Percentiles rank a stretch among this genome's conserved stretches.
phyloP scores from a whole-genome alignment of 805 yeast genomes.

The Lipomyces sp. region DNA sequence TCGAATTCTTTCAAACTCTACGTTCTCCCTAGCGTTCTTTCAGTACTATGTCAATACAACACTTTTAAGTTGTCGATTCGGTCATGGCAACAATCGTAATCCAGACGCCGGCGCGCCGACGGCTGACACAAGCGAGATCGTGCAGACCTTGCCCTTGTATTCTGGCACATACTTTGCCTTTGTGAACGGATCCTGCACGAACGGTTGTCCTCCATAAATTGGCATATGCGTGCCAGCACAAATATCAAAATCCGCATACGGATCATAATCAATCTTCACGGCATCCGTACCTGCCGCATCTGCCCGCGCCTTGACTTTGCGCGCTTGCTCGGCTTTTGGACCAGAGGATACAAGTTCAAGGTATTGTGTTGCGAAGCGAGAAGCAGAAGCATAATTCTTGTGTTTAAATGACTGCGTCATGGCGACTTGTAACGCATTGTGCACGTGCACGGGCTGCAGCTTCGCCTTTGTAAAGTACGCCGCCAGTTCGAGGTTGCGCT shows the following conservation, averaged over 20 bases:
- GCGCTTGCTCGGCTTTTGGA: conserved; percentile 74
- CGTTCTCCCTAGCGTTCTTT: too few species aligned
- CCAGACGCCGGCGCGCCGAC: conserved; percentile 95
- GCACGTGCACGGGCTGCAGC: conserved; percentile 79
- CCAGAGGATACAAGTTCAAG: conserved; percentile 72
- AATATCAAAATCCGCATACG: conserved; percentile 85
- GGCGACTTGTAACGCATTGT: conserved; percentile 91
- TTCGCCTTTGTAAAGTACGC: conserved; percentile 91
- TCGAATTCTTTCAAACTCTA: background rate
- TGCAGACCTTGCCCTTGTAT: conserved; percentile 79
- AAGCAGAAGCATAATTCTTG: conserved; percentile 86
- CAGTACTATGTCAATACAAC: too few species aligned
- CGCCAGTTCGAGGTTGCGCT: conserved; percentile 91
- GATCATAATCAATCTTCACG: conserved; percentile 88
- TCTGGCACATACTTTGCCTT: conserved; percentile 83
- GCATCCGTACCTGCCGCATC: conserved; percentile 85
- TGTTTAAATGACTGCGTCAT: conserved; percentile 89
- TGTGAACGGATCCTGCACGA: conserved; percentile 77
- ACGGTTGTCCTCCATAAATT: conserved; percentile 75
- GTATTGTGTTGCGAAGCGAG: conserved; percentile 85
- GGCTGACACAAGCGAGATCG: conserved; percentile 71
- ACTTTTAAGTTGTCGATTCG: too few species aligned
- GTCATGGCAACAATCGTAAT: conserved; percentile 54
- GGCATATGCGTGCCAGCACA: conserved; percentile 90
- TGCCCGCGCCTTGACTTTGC: conserved; percentile 76